A percentile compares a stretch with the other conserved stretches of the same genome.
These are phyloP conservation scores for Saccharomycopsis synnaedendra DNA, from an alignment of 805 yeast species.

Conservation along the genomic window DNA sequence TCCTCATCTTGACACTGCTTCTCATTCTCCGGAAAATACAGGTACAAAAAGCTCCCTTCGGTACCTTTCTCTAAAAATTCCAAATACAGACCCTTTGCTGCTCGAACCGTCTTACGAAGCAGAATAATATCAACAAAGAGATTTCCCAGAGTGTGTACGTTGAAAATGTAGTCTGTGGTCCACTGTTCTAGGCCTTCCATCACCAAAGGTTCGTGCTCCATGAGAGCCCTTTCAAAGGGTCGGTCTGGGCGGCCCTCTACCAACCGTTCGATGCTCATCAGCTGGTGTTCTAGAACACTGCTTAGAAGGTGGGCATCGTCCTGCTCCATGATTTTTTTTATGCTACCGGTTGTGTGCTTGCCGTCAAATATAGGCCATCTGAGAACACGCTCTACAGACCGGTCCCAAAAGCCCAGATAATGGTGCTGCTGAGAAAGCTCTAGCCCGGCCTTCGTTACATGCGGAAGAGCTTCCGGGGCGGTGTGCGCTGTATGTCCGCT, in stretches of 20 bases:
- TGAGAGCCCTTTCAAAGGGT: background rate
- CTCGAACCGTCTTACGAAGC: conserved; percentile 3
- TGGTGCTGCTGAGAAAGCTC: too few species aligned
- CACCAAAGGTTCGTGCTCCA: conserved; percentile 9
- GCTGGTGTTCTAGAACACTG: background rate
- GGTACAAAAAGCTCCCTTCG: conserved; percentile 9
- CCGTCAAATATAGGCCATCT: conserved; percentile 16
- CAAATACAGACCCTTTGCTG: conserved; percentile 1
- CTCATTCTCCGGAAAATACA: background rate
- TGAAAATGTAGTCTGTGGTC: conserved; percentile 10
- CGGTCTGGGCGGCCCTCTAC: too few species aligned
- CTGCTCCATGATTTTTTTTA: background rate
- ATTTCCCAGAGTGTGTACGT: conserved; percentile 16
- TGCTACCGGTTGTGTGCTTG: background rate
- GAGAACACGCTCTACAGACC: conserved; percentile 13
- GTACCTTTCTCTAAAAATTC: background rate
- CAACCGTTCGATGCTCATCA: background rate
- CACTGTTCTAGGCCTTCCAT: conserved; percentile 9
- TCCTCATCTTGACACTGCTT: background rate
- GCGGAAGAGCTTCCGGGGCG: too few species aligned
- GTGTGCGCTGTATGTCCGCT: too few species aligned
- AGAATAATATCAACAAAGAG: conserved; percentile 10
- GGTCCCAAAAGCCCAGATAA: conserved; percentile 12
- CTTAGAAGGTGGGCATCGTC: background rate
- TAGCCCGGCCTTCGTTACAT: too few species aligned